phyloP scores from a whole-genome alignment of 179 eudicot species.

The Beta macrorhiza region DNA sequence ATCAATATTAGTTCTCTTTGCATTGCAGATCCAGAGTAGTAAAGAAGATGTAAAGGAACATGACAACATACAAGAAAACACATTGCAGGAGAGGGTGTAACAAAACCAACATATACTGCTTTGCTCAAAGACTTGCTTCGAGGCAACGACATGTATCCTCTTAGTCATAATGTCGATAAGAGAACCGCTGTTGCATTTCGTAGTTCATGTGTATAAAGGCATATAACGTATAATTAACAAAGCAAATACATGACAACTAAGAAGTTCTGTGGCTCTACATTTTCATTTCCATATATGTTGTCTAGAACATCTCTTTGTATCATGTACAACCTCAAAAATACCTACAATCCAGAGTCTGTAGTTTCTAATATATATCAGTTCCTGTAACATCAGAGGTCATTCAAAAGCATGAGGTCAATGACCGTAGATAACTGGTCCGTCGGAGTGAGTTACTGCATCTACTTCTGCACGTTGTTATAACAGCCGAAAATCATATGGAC shows the following conservation, averaged over 20 bases:
- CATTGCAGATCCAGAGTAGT: neutral
- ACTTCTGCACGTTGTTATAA: too few relatives aligned
- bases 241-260: neutral
- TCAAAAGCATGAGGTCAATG: too few relatives aligned
- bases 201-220: neutral
- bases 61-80: neutral
- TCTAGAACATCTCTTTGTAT: neutral
- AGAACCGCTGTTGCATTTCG: neutral
- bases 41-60: neutral
- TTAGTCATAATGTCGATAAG: neutral
- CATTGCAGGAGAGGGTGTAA: too few relatives aligned
- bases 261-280: too few relatives aligned
- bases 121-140: slow-evolving; percentile 11
- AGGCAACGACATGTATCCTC: neutral
- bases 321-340: too few relatives aligned
- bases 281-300: slow-evolving; percentile 19
- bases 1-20: too few relatives aligned
- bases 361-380: too few relatives aligned
- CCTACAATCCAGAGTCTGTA: too few relatives aligned
- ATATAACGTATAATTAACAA: neutral
- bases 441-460: too few relatives aligned
- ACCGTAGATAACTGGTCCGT: too few relatives aligned
- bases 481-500: too few relatives aligned
- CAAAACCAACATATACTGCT: neutral
- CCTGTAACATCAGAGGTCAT: too few relatives aligned